These are phyloP conservation scores for Taiozyma onychis DNA, from an alignment of 1,139 yeast genomes.

Conservation along the genomic window DNA sequence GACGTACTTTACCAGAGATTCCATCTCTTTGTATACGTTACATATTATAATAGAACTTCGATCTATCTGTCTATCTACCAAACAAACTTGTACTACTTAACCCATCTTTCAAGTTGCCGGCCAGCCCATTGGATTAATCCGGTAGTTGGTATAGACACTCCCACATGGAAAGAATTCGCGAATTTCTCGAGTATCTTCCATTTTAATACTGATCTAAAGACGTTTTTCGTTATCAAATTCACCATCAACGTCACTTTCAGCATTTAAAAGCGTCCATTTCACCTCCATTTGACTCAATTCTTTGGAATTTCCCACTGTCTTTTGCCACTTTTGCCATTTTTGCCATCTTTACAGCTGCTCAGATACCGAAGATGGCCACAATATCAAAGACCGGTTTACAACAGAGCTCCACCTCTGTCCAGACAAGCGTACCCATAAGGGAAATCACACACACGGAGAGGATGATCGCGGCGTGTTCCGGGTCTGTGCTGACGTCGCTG, in stretches of 20 bases:
- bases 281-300: not conserved
- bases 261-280: not conserved
- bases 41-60: too few species aligned
- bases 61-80: too few species aligned
- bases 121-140: too few species aligned
- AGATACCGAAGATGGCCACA: not conserved
- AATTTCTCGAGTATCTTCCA: not conserved
- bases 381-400: not conserved
- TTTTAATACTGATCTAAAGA: not conserved
- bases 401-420: not conserved
- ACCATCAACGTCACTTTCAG: not conserved
- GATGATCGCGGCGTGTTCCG: slow-evolving; percentile 88
- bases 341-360: not conserved
- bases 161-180: not conserved
- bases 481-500: slow-evolving; percentile 81
- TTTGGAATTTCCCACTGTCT: not conserved
- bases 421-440: not conserved
- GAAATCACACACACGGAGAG: slow-evolving; percentile 34
- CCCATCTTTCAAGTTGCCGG: too few species aligned
- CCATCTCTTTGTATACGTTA: too few species aligned
- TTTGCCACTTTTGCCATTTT: not conserved
- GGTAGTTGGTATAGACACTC: not conserved
- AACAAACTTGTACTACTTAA: too few species aligned
- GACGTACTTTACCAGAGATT: too few species aligned
- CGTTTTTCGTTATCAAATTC: not conserved